These are phyloP conservation scores for Corymbia citriodora DNA, from an alignment of 441 rosid species.

Conservation along the genomic window DNA sequence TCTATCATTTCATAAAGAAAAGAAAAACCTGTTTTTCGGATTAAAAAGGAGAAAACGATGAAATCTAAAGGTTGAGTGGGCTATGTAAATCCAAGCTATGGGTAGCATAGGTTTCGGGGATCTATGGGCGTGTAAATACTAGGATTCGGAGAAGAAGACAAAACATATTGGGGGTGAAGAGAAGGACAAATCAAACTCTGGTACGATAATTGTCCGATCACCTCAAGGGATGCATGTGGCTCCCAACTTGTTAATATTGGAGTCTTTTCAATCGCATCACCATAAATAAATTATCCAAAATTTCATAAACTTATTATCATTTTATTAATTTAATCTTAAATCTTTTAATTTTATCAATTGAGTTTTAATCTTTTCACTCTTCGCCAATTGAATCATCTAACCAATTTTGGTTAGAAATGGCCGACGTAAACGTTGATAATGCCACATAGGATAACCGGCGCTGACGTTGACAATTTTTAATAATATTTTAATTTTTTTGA, in stretches of 20 bases:
- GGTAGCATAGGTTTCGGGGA: neutral
- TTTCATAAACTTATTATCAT: too few species aligned
- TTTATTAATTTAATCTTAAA: too few species aligned
- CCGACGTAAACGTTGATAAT: too few species aligned
- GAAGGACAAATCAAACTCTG: neutral
- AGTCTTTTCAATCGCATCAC: neutral
- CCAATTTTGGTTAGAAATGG: too few species aligned
- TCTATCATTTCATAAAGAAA: neutral
- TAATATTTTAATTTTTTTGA: too few species aligned
- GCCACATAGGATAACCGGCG: too few species aligned
- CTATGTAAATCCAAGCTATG: neutral
- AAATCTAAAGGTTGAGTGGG: neutral
- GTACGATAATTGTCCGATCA: neutral
- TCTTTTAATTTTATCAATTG: too few species aligned
- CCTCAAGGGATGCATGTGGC: neutral
- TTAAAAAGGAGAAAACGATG: neutral
- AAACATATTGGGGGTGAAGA: accelerated
- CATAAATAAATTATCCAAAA: too few species aligned
- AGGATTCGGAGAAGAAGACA: neutral
- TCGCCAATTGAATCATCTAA: too few species aligned
- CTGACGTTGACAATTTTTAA: too few species aligned
- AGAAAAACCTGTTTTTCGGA: neutral
- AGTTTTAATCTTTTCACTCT: too few species aligned
- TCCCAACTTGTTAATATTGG: neutral
- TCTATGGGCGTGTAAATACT: neutral